Evolutionary conservation across 371 early-diverging fungal species (phyloP), one percentile per base, ranked within the genome.

Genomic region (Blakeslea trispora): DNA sequence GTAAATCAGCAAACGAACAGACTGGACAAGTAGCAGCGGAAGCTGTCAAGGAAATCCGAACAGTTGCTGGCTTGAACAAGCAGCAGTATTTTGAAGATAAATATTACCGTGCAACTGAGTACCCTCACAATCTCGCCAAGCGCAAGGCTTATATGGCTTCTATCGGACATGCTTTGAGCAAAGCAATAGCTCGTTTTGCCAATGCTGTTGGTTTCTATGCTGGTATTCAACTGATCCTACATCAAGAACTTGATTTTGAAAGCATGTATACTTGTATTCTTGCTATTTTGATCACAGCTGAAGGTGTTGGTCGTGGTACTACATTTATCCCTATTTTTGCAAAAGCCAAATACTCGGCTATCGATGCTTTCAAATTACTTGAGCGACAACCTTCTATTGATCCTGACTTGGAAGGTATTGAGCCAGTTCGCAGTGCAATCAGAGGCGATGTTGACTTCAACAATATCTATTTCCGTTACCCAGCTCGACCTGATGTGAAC

Each of bases 1-100:
- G 74, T 44, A 74, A 78, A 55, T 76, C 79, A 52, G 82, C 86
- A 0, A 88, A 88, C 59, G 81, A 83, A 50, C 69, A 79, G 11
- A 78, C 86, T 23, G 83, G 84, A 49, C 84, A 86, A 65, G 78
- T 83, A 34, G 90, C 92, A 19, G 77, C 81, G 57, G 96, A 96
- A 64, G 90, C 91, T 31, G 85, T 96, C 44, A 72, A 83, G 55
- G 84, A 87, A 67, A 88, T 96, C 48, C 84, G 94, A 22, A 95
- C 95, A 0, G 92, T 96, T 35, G 81, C 84, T 34, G 69, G 87
- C 0, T 69, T 96, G n/a, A 88, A 86, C n/a, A 84, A 88, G 52
- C 93, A 96, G 57, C 45, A 55, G 22, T 69, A 71, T 37, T 88
- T 93, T 48, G 79, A 82, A 61, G 45, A 54, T 8, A 54, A 73